phyloP scores from a whole-genome alignment of 108 stramenopile species.

The Fistulifera pelliculosa region DNA sequence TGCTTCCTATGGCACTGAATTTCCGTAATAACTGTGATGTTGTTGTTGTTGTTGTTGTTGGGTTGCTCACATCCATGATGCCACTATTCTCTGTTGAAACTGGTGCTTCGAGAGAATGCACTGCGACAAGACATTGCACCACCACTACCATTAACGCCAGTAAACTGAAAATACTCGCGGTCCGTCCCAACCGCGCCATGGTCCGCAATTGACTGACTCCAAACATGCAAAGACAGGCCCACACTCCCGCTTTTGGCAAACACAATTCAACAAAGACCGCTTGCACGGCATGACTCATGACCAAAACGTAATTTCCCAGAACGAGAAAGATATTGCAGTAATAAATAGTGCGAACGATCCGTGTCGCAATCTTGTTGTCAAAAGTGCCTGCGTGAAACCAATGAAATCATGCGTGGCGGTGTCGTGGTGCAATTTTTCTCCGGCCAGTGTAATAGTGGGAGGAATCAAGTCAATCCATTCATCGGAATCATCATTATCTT shows the following conservation, averaged over 20 bases:
- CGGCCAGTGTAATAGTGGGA: too few species aligned
- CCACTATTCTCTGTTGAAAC: background rate
- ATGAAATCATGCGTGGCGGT: slow-evolving; percentile 63
- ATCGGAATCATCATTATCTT: background rate
- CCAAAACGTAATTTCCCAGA: slow-evolving; percentile 56
- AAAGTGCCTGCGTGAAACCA: slow-evolving; percentile 55
- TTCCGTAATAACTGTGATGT: slow-evolving; percentile 33
- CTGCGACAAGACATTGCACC: slow-evolving; percentile 41
- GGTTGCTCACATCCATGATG: background rate
- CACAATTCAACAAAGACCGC: slow-evolving; percentile 54
- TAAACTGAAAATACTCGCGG: slow-evolving; percentile 33
- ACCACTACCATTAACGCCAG: slow-evolving; percentile 45
- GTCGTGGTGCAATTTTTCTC: slow-evolving; percentile 21
- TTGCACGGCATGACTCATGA: slow-evolving; percentile 58
- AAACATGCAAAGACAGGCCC: slow-evolving; percentile 60
- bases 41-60: slow-evolving; percentile 4
- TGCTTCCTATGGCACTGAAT: slow-evolving; percentile 41
- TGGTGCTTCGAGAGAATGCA: slow-evolving; percentile 4
- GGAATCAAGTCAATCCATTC: too few species aligned
- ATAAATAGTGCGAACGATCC: slow-evolving; percentile 40
- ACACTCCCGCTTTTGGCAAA: slow-evolving; percentile 43
- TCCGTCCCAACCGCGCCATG: slow-evolving; percentile 56
- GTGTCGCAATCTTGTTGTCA: slow-evolving; percentile 13
- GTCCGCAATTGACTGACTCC: slow-evolving; percentile 44
- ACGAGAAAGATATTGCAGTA: slow-evolving; percentile 68